Conservation (phyloP, 2,329 filamentous ascomycete genomes). For the Aspergillus terreus region DNA sequence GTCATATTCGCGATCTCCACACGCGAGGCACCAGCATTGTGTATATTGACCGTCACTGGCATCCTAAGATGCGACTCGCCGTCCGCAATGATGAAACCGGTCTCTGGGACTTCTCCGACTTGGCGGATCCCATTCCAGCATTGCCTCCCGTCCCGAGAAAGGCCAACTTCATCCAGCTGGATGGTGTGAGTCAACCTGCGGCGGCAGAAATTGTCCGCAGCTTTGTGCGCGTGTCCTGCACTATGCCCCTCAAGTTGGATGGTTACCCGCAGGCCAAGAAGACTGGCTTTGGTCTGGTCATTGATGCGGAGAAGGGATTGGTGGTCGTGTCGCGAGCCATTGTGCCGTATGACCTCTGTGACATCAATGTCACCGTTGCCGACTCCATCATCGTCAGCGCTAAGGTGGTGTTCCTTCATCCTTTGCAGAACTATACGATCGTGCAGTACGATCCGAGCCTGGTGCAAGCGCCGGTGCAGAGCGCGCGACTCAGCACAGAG, state of each 20-base stretch:
- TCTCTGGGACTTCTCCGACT: conserved; percentile 88
- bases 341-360: conserved; percentile 93
- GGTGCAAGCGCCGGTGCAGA: conserved; percentile 90
- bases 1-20: conserved; percentile 90
- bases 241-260: conserved; percentile 93
- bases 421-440: conserved; percentile 93
- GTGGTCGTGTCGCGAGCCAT: conserved; percentile 92
- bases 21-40: conserved; percentile 91
- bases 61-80: conserved; percentile 87
- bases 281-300: conserved; percentile 94
- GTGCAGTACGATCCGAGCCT: conserved; percentile 90
- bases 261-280: conserved; percentile 95
- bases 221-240: conserved; percentile 89
- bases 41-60: conserved; percentile 93
- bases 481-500: conserved; percentile 74
- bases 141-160: conserved; percentile 67
- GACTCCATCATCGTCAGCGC: conserved; percentile 93
- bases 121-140: conserved; percentile 76
- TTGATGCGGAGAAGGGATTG: conserved; percentile 92
- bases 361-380: conserved; percentile 92
- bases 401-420: conserved; percentile 93
- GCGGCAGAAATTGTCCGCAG: conserved; percentile 92
- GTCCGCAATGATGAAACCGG: conserved; percentile 86
- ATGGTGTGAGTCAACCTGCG: conserved; percentile 80
- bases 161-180: conserved; percentile 87